Conservation (phyloP, 2,329 filamentous ascomycete genomes). For the Shiraia sp. region DNA sequence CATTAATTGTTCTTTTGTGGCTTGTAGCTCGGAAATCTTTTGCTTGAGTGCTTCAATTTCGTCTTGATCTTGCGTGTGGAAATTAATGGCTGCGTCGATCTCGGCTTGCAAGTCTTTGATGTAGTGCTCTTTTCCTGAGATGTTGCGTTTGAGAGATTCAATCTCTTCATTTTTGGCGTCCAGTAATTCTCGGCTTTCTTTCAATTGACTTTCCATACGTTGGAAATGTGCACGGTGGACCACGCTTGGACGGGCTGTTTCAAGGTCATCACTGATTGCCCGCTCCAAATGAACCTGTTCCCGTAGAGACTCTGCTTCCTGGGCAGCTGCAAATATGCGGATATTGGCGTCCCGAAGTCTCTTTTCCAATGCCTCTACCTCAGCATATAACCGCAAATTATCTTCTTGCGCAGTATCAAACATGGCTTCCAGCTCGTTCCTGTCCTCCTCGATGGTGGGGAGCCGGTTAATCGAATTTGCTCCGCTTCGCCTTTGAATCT, state of each 20-base stretch:
- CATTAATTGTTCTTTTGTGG: constrained; percentile 37
- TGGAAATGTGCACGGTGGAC: constrained; percentile 41
- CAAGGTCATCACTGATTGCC: constrained; percentile 32
- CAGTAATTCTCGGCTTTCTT: constrained; percentile 26
- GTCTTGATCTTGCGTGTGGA: constrained; percentile 23
- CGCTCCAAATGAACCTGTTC: constrained; percentile 32
- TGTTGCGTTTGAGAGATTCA: constrained; percentile 13
- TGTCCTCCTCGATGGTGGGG: constrained; percentile 39
- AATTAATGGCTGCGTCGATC: constrained; percentile 16
- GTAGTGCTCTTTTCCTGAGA: constrained; percentile 21
- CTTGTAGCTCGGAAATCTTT: constrained; percentile 25
- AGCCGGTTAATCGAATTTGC: constrained; percentile 18
- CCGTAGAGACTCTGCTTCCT: constrained; percentile 27
- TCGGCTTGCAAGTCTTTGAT: constrained; percentile 23
- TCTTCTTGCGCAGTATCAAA: constrained; percentile 41
- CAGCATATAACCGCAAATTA: constrained; percentile 34
- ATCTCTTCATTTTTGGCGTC: constrained; percentile 28
- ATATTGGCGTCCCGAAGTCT: constrained; percentile 34
- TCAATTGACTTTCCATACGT: constrained; percentile 37
- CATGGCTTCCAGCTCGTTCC: constrained; percentile 40
- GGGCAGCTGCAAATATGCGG: constrained; percentile 27
- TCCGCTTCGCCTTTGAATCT: constrained; percentile 6
- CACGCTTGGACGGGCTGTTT: constrained; percentile 34
- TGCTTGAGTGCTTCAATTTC: constrained; percentile 33
- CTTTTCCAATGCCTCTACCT: constrained; percentile 35